phyloP scores from a whole-genome alignment of 768 basidiomycete species.

The Kondoa malvinella region DNA sequence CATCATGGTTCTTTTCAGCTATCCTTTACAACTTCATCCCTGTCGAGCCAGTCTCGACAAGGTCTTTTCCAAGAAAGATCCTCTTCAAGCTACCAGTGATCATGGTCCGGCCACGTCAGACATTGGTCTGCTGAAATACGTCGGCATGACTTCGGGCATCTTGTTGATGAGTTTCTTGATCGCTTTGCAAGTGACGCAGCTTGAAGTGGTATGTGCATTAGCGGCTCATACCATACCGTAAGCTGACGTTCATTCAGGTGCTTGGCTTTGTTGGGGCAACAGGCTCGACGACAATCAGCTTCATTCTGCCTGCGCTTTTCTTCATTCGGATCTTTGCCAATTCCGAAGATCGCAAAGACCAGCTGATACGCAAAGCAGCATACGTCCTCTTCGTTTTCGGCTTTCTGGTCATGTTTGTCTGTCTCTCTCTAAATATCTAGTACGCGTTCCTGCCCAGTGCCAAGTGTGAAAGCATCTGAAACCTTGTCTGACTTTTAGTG shows the following conservation, averaged over 20 bases:
- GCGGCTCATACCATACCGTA: too few relatives aligned
- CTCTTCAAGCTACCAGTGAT: background rate
- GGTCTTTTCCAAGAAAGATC: slow-evolving; percentile 40
- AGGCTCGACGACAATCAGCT: slow-evolving; percentile 89
- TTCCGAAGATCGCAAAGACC: background rate
- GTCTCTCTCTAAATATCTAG: background rate
- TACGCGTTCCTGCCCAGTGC: background rate
- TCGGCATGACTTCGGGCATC: slow-evolving; percentile 37
- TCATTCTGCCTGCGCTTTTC: slow-evolving; percentile 41
- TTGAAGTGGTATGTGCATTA: slow-evolving; percentile 48
- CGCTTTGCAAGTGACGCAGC: slow-evolving; percentile 59
- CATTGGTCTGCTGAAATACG: slow-evolving; percentile 28
- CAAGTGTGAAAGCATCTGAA: background rate
- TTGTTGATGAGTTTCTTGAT: slow-evolving; percentile 49
- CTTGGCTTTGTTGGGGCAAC: slow-evolving; percentile 92
- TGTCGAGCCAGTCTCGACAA: slow-evolving; percentile 84
- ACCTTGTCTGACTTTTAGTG: too few relatives aligned
- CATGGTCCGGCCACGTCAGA: slow-evolving; percentile 29
- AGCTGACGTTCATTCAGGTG: too few relatives aligned
- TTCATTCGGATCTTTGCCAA: slow-evolving; percentile 10
- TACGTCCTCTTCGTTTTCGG: background rate
- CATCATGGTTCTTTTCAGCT: slow-evolving; percentile 56
- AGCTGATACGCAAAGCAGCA: background rate
- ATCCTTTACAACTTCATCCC: slow-evolving; percentile 86
- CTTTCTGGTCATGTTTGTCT: slow-evolving; percentile 2